Conservation (phyloP, 192 early-diverging fungal species). For the Rhizophagus clarus region DNA sequence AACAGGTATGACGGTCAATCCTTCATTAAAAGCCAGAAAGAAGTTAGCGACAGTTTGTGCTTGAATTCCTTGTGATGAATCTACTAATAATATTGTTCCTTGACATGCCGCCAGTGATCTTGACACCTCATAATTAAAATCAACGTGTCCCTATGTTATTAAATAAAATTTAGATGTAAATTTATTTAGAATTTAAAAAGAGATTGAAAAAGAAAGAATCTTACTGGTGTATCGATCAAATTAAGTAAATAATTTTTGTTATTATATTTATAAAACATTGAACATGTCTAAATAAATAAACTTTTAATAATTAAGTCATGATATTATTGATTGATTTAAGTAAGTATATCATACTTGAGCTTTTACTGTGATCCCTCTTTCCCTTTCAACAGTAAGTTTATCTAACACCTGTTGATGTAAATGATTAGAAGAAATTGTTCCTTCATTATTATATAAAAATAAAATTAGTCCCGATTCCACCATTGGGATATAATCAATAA, state of each 20-base stretch:
- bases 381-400: constrained; percentile 93
- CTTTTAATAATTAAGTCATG: not conserved
- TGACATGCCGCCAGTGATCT: constrained; percentile 93
- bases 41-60: constrained; percentile 99
- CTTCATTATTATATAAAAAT: not conserved
- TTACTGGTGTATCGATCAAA: constrained; percentile 93
- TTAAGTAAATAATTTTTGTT: constrained; percentile 87
- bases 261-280: constrained; percentile 90
- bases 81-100: constrained; percentile 89
- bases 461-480: not conserved
- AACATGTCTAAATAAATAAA: constrained; percentile 64
- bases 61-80: constrained; percentile 94
- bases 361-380: constrained; percentile 97
- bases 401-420: constrained; percentile 82
- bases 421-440: constrained; percentile 23
- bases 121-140: constrained; percentile 96
- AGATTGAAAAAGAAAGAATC: not conserved
- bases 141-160: constrained; percentile 71
- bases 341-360: constrained; percentile 66
- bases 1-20: constrained; percentile 83
- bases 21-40: constrained; percentile 88
- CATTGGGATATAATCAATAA: constrained; percentile 54
- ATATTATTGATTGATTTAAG: not conserved
- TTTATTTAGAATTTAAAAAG: not conserved
- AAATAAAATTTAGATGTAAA: not conserved